Conservation (phyloP, 2,329 filamentous ascomycete genomes). For the Alternaria rosae region DNA sequence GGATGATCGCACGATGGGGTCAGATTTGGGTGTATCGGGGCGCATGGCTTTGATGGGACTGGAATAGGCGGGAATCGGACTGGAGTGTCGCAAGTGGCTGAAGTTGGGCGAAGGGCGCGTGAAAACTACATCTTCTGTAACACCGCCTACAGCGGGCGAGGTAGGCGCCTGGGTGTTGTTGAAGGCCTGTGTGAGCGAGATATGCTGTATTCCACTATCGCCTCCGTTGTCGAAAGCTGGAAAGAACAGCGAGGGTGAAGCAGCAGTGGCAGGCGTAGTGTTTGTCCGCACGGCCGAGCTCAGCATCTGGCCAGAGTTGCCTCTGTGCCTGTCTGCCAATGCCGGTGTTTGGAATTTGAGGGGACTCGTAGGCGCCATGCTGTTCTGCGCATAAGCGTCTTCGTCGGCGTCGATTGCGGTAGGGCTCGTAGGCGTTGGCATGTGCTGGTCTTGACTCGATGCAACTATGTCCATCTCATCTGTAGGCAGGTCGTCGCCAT, state of each 20-base stretch:
- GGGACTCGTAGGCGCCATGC: slow-evolving; percentile 38
- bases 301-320: slow-evolving; percentile 49
- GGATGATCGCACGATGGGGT: slow-evolving; percentile 38
- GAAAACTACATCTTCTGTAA: slow-evolving; percentile 54
- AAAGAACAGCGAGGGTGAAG: slow-evolving; percentile 46
- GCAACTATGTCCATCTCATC: slow-evolving; percentile 28
- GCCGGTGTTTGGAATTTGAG: slow-evolving; percentile 54
- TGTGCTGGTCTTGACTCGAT: slow-evolving; percentile 39
- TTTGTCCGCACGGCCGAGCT: slow-evolving; percentile 49
- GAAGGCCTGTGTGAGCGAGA: slow-evolving; percentile 57
- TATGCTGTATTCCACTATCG: slow-evolving; percentile 30
- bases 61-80: slow-evolving; percentile 47
- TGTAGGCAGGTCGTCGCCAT: slow-evolving; percentile 23
- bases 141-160: slow-evolving; percentile 49
- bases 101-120: slow-evolving; percentile 57
- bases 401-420: slow-evolving; percentile 39
- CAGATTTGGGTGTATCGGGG: slow-evolving; percentile 25
- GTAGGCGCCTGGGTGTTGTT: slow-evolving; percentile 56
- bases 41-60: slow-evolving; percentile 48
- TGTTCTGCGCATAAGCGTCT: slow-evolving; percentile 22
- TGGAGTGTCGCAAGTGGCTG: slow-evolving; percentile 44
- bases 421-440: slow-evolving; percentile 39
- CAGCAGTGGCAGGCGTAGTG: slow-evolving; percentile 52
- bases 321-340: slow-evolving; percentile 50
- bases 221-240: slow-evolving; percentile 36